Conservation (phyloP, 768 basidiomycete genomes). For the Mycena sanguinolenta region DNA sequence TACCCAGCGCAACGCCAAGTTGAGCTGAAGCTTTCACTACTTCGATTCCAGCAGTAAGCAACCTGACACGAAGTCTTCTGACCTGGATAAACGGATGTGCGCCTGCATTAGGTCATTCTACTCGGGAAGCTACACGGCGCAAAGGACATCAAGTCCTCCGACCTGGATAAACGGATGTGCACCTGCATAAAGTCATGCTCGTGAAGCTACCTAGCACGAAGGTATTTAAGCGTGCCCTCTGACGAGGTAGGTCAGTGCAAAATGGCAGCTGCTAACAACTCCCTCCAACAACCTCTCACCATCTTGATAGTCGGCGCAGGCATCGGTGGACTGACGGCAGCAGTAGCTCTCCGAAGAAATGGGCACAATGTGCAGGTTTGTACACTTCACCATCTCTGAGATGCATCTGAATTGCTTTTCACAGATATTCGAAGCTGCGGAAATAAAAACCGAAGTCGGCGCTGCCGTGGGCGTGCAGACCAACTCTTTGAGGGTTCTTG, state of each 20-base stretch:
- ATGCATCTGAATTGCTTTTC: neutral
- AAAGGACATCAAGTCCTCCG: too few species aligned
- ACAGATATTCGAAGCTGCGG: neutral
- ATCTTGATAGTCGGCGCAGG: constrained; percentile 1
- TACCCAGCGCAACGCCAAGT: too few species aligned
- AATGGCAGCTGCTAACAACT: neutral
- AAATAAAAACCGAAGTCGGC: neutral
- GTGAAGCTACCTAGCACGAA: too few species aligned
- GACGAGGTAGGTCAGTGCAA: neutral
- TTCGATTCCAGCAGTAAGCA: too few species aligned
- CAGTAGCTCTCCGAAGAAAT: neutral
- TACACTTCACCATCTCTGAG: neutral
- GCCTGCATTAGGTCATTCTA: too few species aligned
- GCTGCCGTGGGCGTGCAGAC: neutral
- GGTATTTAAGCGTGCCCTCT: neutral
- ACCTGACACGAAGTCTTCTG: too few species aligned
- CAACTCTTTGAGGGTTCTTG: neutral
- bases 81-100: too few species aligned
- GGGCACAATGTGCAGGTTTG: constrained; percentile 1
- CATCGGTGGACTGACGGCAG: neutral
- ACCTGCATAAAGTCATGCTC: too few species aligned
- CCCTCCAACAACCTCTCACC: neutral
- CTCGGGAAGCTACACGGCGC: too few species aligned
- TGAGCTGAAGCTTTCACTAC: too few species aligned
- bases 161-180: too few species aligned